phyloP scores from a whole-genome alignment of 2,329 filamentous ascomycete genomes.

The Fusarium subglutinans region DNA sequence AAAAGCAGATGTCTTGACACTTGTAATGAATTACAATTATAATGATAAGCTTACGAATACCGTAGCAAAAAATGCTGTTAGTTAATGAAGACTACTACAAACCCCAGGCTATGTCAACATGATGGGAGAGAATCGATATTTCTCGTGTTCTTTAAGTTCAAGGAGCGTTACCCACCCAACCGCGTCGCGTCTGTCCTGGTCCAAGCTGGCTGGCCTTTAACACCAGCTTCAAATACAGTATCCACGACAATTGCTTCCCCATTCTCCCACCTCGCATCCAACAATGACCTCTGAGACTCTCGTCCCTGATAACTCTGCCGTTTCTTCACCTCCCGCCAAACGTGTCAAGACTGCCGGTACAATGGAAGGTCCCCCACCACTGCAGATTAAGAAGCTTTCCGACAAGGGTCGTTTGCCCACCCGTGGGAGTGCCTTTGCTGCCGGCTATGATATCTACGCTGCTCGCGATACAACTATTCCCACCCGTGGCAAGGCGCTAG shows the following conservation, averaged over 20 bases:
- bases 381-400: slow-evolving; percentile 90
- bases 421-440: slow-evolving; percentile 86
- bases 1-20: not conserved
- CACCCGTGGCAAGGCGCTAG: slow-evolving; percentile 82
- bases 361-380: slow-evolving; percentile 62
- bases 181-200: slow-evolving; percentile 44
- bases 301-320: slow-evolving; percentile 56
- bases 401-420: slow-evolving; percentile 83
- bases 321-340: slow-evolving; percentile 80
- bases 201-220: slow-evolving; percentile 24
- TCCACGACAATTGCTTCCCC: slow-evolving; percentile 33
- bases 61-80: not conserved
- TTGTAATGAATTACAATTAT: not conserved
- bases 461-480: slow-evolving; percentile 80
- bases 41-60: not conserved
- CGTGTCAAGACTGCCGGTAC: slow-evolving; percentile 72
- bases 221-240: slow-evolving; percentile 26
- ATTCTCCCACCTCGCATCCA: slow-evolving; percentile 16
- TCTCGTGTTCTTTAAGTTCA: not conserved
- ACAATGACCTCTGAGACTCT: slow-evolving; percentile 40
- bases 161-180: slow-evolving; percentile 35
- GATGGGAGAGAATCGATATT: not conserved
- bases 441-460: slow-evolving; percentile 93
- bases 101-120: not conserved
- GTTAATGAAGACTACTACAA: not conserved